Evolutionary conservation across 2,329 filamentous ascomycete species (phyloP).

Genomic region (Westerdykella ornata): DNA sequence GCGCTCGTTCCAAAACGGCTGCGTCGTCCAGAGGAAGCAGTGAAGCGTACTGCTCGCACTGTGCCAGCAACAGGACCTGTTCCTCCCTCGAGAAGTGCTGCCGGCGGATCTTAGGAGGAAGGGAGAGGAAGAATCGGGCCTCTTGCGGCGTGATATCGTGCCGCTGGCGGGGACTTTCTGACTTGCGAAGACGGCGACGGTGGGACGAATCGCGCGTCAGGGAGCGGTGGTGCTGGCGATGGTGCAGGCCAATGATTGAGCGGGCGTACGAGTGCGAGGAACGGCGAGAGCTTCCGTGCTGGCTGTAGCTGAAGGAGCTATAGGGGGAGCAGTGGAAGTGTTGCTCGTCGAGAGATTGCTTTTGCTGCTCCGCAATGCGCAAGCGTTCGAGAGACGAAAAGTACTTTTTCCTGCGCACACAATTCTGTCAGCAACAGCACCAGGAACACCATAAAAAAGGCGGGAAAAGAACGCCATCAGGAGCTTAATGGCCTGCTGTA

Average conservation of each 20-base stretch:
- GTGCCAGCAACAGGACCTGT: conserved; percentile 54
- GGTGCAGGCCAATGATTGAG: conserved; percentile 10
- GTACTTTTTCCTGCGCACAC: conserved; percentile 51
- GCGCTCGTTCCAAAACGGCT: conserved; percentile 11
- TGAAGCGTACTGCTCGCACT: conserved; percentile 41
- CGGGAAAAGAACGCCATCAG: background rate
- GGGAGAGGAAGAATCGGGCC: conserved; percentile 60
- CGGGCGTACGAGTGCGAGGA: conserved; percentile 13
- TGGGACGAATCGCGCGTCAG: conserved; percentile 14
- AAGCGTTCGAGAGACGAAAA: conserved; percentile 67
- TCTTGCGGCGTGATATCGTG: conserved; percentile 48
- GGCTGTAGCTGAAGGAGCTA: conserved; percentile 1
- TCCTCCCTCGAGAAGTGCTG: conserved; percentile 67
- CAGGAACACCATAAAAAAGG: too few species aligned
- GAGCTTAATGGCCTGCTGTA: conserved; percentile 12
- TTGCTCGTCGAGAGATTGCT: conserved; percentile 21
- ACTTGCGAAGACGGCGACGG: conserved; percentile 32
- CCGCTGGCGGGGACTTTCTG: conserved; percentile 23
- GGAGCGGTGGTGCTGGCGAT: conserved; percentile 14
- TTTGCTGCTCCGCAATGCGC: conserved; percentile 53
- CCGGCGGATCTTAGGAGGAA: conserved; percentile 67
- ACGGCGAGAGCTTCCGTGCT: conserved; percentile 12
- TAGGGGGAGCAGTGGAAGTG: conserved; percentile 8
- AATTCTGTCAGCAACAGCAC: conserved; percentile 4
- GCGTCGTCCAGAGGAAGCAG: conserved; percentile 10